Evolutionary conservation across 2,329 filamentous ascomycete genomes (phyloP).

Genomic region (Aspergillus luchuensis): DNA sequence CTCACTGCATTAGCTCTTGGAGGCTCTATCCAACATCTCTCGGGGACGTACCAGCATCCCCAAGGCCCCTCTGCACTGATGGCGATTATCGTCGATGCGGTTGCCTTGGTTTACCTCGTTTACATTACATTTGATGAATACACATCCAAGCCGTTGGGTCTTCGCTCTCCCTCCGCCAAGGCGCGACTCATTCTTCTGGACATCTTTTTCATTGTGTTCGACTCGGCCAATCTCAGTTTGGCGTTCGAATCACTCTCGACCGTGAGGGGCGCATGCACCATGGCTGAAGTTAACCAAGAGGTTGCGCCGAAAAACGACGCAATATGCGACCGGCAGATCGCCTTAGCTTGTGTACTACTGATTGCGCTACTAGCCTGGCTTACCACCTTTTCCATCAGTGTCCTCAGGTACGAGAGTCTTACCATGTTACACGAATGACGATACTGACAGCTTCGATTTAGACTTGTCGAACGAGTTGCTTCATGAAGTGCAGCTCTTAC

Average conservation of each 20-base stretch:
- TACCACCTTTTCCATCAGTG: slow-evolving; percentile 83
- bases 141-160: slow-evolving; percentile 84
- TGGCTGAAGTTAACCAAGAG: slow-evolving; percentile 40
- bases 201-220: slow-evolving; percentile 95
- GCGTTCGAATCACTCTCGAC: slow-evolving; percentile 81
- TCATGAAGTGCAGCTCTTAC: slow-evolving; percentile 10
- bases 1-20: slow-evolving; percentile 78
- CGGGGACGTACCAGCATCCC: slow-evolving; percentile 49
- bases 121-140: slow-evolving; percentile 98
- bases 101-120: slow-evolving; percentile 84
- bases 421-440: slow-evolving; percentile 27
- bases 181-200: slow-evolving; percentile 88
- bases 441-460: slow-evolving; percentile 16
- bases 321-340: slow-evolving; percentile 67
- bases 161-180: slow-evolving; percentile 81
- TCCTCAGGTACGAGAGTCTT: slow-evolving; percentile 60
- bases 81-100: slow-evolving; percentile 82
- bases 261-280: slow-evolving; percentile 61
- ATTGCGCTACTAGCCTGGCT: slow-evolving; percentile 88
- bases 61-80: slow-evolving; percentile 80
- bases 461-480: slow-evolving; percentile 43
- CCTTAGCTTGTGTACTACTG: slow-evolving; percentile 75
- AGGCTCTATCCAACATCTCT: slow-evolving; percentile 68
- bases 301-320: slow-evolving; percentile 41
- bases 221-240: slow-evolving; percentile 86